Base-by-base conservation (phyloP, 768 basidiomycete genomes). In the Trametes maxima region DNA sequence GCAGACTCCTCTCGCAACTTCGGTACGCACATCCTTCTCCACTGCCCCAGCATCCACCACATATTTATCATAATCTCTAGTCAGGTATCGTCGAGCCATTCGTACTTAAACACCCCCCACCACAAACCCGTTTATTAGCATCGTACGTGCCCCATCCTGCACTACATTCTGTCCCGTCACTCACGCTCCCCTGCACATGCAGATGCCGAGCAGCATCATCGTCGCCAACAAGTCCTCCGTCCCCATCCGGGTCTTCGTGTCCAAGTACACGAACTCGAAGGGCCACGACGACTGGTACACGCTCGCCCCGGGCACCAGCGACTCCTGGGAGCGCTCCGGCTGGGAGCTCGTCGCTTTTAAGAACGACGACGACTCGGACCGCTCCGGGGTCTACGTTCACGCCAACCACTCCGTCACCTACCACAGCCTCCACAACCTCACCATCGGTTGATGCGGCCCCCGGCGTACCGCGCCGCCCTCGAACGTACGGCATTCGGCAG, bases 311-410 rank as follows among this genome's bases (percentile, higher is more conserved):
- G 53, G 53, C 33, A 8, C n/a, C 22, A 54, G 60, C 40, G 60
- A 61, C 16, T 55, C 60, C 16, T 61, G 60, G 60, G 22, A 11
- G n/a, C 54, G 60, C 35, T 22, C 24, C 35, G 53, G 43, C 40
- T 61, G 60, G 60, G 60, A 61, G 60, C 47, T 61, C 42, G 60
- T 61, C 54, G 60, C 54, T 21, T 61, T 61, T 47, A 61, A 51
- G 49, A 54, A 56, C 48, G 40, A 28, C 5, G 28, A 44, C 35
- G 60, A 61, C 60, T 50, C 54, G 3, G 35, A 49, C 40, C 60
- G 60, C 43, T 42, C 22, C 1, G 60, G 60, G 16, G 48, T 55
- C 13, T 61, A 61, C 43, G 54, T 55, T 24, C 39, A 5, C 48
- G 60, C 39, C 28, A 14, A 61, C 47, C 44, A 54, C 7, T 36